These are phyloP conservation scores for Naganishia sp. DNA, from an alignment of 1,284 basidiomycete species.

Conservation along the genomic window DNA sequence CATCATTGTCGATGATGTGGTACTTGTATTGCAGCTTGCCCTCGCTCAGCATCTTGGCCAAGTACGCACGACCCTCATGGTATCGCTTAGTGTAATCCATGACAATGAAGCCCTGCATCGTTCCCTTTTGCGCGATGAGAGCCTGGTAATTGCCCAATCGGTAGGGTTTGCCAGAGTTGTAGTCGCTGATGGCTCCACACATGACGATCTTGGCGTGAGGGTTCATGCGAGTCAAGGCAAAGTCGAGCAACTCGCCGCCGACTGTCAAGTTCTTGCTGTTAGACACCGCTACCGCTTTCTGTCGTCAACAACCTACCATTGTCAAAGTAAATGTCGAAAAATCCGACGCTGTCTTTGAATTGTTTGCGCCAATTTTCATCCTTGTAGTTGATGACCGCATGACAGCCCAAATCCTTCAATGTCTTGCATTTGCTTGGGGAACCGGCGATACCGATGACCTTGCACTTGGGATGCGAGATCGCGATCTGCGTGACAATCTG, in stretches of 20 bases:
- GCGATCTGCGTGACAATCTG: conserved; percentile 71
- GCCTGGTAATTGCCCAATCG: conserved; percentile 55
- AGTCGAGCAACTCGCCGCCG: conserved; percentile 71
- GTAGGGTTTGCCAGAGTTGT: conserved; percentile 42
- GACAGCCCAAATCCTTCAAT: conserved; percentile 79
- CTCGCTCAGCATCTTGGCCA: conserved; percentile 60
- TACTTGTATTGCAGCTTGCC: conserved; percentile 81
- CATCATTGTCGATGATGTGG: conserved; percentile 63
- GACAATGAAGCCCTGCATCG: conserved; percentile 79
- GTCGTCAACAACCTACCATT: conserved; percentile 59
- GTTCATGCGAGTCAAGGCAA: conserved; percentile 71
- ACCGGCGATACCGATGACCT: conserved; percentile 80
- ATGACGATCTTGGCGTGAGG: conserved; percentile 74
- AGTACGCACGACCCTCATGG: conserved; percentile 52
- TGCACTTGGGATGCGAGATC: conserved; percentile 56
- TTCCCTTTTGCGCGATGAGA: conserved; percentile 74
- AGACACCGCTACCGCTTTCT: conserved; percentile 35
- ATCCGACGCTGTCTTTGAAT: conserved; percentile 52
- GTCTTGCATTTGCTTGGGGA: conserved; percentile 77
- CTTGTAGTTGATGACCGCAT: conserved; percentile 86
- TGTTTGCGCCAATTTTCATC: conserved; percentile 68
- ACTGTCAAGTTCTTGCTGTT: conserved; percentile 57
- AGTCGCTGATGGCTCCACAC: conserved; percentile 67
- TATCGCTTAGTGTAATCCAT: conserved; percentile 60
- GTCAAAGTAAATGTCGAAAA: conserved; percentile 79